A percentile compares a stretch with the other conserved stretches of the same genome.
Evolutionary conservation across 2,329 filamentous ascomycete species (phyloP).

Genomic region (Colletotrichum siamense): DNA sequence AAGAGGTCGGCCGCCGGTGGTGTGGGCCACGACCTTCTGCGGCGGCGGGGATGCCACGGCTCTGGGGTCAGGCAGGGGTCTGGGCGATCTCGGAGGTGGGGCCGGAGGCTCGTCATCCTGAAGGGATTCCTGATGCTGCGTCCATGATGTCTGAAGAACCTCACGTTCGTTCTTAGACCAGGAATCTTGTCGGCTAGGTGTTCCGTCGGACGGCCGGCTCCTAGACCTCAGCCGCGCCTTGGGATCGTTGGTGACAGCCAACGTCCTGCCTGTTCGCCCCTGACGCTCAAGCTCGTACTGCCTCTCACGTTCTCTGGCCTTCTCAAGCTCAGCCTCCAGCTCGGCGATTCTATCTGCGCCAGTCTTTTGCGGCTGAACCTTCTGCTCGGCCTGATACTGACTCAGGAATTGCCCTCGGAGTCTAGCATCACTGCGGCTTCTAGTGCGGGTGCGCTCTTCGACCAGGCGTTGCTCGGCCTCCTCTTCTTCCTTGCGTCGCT

Average conservation of each 20-base stretch:
- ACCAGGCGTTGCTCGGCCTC: conserved; percentile 72
- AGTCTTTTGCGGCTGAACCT: conserved; percentile 31
- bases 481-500: conserved; percentile 72
- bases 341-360: conserved; percentile 48
- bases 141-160: conserved; percentile 62
- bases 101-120: conserved; percentile 27
- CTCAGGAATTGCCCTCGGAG: conserved; percentile 85
- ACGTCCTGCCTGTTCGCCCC: conserved; percentile 43
- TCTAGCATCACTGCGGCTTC: conserved; percentile 66
- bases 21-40: conserved; percentile 40
- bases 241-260: conserved; percentile 24
- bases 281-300: conserved; percentile 66
- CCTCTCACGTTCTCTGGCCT: conserved; percentile 66
- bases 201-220: conserved; percentile 29
- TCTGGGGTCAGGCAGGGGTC: conserved; percentile 47
- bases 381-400: conserved; percentile 80
- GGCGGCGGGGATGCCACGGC: conserved; percentile 27
- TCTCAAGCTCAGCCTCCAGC: conserved; percentile 75
- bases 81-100: conserved; percentile 33
- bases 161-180: conserved; percentile 71
- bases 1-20: conserved; percentile 55
- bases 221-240: conserved; percentile 35
- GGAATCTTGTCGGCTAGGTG: conserved; percentile 63
- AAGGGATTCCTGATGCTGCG: conserved; percentile 43
- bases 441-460: conserved; percentile 68